Conservation (phyloP, 495 filamentous ascomycete genomes). For the Niebla homalea region DNA sequence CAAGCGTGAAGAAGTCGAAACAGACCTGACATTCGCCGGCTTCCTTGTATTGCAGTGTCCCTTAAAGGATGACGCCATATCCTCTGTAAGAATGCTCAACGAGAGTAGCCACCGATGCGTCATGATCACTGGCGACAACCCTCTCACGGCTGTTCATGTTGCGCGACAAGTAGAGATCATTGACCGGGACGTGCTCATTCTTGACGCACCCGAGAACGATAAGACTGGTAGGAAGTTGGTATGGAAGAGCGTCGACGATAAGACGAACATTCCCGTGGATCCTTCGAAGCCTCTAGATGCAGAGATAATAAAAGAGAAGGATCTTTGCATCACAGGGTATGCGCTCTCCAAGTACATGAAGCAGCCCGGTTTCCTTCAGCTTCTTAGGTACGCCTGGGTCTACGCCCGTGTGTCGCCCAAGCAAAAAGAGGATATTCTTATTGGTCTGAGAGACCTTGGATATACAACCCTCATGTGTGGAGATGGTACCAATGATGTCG, state of each 20-base stretch:
- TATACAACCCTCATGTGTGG: slow-evolving; percentile 99
- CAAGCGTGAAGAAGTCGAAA: slow-evolving; percentile 83
- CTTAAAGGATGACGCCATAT: slow-evolving; percentile 90
- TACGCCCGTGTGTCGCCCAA: slow-evolving; percentile 97
- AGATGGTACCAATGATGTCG: slow-evolving; percentile 97
- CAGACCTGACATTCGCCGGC: slow-evolving; percentile 73
- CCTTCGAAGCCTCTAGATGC: slow-evolving; percentile 67
- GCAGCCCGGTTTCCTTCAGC: slow-evolving; percentile 52
- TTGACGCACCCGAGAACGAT: slow-evolving; percentile 89
- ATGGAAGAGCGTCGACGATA: slow-evolving; percentile 93
- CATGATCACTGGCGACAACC: slow-evolving; percentile 99
- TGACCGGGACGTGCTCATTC: slow-evolving; percentile 84
- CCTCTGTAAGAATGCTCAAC: slow-evolving; percentile 90
- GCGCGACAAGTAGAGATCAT: slow-evolving; percentile 95
- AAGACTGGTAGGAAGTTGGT: slow-evolving; percentile 68
- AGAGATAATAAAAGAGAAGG: slow-evolving; percentile 72
- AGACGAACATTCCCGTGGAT: slow-evolving; percentile 74
- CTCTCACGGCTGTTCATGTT: slow-evolving; percentile 90
- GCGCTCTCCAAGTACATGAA: slow-evolving; percentile 81
- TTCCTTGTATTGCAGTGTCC: slow-evolving; percentile 94
- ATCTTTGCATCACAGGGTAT: slow-evolving; percentile 93
- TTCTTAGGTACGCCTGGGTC: slow-evolving; percentile 88
- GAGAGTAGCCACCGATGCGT: slow-evolving; percentile 96
- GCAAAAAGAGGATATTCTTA: slow-evolving; percentile 97
- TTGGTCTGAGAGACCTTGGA: slow-evolving; percentile 87